A percentile compares a stretch with the other conserved stretches of the same genome.
These are phyloP conservation scores for Aspergillus egyptiacus DNA, from an alignment of 495 filamentous ascomycete genomes.

Conservation along the genomic window DNA sequence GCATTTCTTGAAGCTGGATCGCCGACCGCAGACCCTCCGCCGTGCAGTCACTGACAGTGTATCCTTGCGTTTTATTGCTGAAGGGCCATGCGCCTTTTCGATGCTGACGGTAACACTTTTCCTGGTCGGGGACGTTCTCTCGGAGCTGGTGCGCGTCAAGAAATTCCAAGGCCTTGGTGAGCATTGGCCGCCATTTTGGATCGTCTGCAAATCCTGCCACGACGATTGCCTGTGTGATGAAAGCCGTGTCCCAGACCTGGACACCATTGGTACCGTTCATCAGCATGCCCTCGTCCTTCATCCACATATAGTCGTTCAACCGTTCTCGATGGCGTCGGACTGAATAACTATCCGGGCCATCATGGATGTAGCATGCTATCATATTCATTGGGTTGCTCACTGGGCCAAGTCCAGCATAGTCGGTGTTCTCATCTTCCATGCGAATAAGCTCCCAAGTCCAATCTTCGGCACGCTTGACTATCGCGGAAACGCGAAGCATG, in stretches of 20 bases:
- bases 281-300: conserved; percentile 87
- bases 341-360: conserved; percentile 70
- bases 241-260: conserved; percentile 93
- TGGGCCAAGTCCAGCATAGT: conserved; percentile 78
- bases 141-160: conserved; percentile 88
- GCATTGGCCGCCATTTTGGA: conserved; percentile 74
- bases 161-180: conserved; percentile 76
- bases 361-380: conserved; percentile 73
- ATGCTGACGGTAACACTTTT: conserved; percentile 81
- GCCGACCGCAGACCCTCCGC: conserved; percentile 85
- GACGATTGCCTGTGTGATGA: conserved; percentile 73
- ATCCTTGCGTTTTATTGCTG: conserved; percentile 85
- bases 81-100: conserved; percentile 95
- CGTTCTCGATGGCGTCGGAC: conserved; percentile 75
- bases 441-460: conserved; percentile 73
- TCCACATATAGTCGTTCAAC: conserved; percentile 82
- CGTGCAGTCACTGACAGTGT: conserved; percentile 91
- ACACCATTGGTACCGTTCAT: conserved; percentile 96
- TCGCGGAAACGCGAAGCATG: conserved; percentile 51
- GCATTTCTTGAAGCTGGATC: conserved; percentile 73
- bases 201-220: conserved; percentile 74
- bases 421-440: conserved; percentile 88
- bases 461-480: conserved; percentile 63
- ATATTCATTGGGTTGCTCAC: conserved; percentile 88
- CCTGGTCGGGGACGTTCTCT: conserved; percentile 72